Evolutionary conservation across 2,329 filamentous ascomycete species (phyloP).

Genomic region (Periconia macrospinosa): DNA sequence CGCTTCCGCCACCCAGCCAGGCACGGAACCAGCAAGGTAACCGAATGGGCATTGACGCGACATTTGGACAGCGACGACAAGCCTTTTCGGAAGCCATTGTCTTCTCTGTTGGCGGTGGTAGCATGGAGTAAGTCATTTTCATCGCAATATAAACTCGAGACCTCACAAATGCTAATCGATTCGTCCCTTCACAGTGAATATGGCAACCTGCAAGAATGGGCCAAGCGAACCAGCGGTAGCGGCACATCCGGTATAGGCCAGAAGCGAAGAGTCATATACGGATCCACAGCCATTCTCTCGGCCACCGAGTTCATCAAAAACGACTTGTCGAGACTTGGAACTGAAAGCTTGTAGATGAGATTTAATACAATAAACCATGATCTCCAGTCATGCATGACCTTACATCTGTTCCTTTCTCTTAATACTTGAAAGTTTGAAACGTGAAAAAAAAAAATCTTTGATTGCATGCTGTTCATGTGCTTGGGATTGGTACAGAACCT

Average conservation of each 20-base stretch:
- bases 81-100: conserved; percentile 89
- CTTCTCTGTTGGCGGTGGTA: conserved; percentile 90
- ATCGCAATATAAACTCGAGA: neutral
- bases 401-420: too few relatives aligned
- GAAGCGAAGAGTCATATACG: conserved; percentile 86
- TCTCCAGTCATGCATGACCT: neutral
- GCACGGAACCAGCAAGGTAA: conserved; percentile 42
- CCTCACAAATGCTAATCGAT: neutral
- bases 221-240: conserved; percentile 69
- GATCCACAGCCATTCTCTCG: conserved; percentile 77
- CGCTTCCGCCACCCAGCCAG: conserved; percentile 78
- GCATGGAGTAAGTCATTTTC: conserved; percentile 68
- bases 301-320: conserved; percentile 63
- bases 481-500: too few relatives aligned
- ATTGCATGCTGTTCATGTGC: too few relatives aligned
- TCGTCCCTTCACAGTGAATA: conserved; percentile 62
- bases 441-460: too few relatives aligned
- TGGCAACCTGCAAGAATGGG: conserved; percentile 96
- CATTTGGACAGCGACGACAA: conserved; percentile 86
- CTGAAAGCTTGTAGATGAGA: conserved; percentile 45
- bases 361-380: neutral
- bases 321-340: conserved; percentile 60
- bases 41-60: conserved; percentile 70
- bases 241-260: conserved; percentile 56
- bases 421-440: too few relatives aligned